Conservation (phyloP, 768 basidiomycete genomes). For the Calocybe indica region DNA sequence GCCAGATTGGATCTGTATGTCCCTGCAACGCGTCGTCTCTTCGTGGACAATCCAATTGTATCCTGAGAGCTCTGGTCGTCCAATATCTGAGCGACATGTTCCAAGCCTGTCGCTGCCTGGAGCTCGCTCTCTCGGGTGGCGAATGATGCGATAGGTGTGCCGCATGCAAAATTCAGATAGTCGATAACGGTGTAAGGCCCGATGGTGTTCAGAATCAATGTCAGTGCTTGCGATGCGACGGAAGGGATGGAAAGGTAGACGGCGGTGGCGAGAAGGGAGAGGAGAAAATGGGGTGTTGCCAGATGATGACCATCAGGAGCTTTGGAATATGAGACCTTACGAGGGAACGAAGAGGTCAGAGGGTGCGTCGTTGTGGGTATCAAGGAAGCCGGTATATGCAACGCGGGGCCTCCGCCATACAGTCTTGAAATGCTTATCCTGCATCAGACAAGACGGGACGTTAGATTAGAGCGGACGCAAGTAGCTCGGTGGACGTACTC, state of each 20-base stretch:
- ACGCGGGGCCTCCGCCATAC: slow-evolving; percentile 79
- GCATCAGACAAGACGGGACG: slow-evolving; percentile 5
- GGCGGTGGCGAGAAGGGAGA: slow-evolving; percentile 83
- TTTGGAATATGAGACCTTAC: slow-evolving; percentile 17
- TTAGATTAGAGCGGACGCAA: not conserved
- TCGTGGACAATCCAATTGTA: not conserved
- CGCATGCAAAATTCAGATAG: slow-evolving; percentile 81
- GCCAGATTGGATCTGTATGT: not conserved
- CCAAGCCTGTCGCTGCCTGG: slow-evolving; percentile 65
- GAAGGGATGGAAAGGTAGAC: slow-evolving; percentile 81
- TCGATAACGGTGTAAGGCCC: slow-evolving; percentile 71
- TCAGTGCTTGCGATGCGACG: slow-evolving; percentile 70
- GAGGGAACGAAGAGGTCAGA: slow-evolving; percentile 63
- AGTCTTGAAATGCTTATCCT: slow-evolving; percentile 84
- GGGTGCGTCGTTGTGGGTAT: slow-evolving; percentile 64
- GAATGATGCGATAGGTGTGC: slow-evolving; percentile 48
- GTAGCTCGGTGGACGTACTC: slow-evolving; percentile 52
- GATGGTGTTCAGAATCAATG: slow-evolving; percentile 63
- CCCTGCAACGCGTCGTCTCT: not conserved
- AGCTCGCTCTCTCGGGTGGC: slow-evolving; percentile 33
- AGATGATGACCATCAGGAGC: slow-evolving; percentile 58
- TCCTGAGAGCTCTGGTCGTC: slow-evolving; percentile 22
- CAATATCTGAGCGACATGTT: slow-evolving; percentile 51
- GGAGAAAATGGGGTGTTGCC: slow-evolving; percentile 72
- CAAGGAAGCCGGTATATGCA: slow-evolving; percentile 60